phyloP scores from a whole-genome alignment of 345 rosid species.

The Populus davidiana region DNA sequence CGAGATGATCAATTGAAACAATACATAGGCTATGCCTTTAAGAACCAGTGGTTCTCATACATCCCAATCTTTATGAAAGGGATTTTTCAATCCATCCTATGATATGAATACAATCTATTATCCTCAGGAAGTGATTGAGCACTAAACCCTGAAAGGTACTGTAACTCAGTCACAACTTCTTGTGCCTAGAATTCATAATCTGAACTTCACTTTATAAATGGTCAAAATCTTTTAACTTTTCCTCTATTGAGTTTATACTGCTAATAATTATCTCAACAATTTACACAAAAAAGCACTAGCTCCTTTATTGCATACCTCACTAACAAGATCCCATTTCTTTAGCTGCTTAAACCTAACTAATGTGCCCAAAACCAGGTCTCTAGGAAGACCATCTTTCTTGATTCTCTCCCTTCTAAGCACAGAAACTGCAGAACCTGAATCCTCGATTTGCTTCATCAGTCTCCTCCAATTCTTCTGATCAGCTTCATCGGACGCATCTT shows the following conservation, averaged over 20 bases:
- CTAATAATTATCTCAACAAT: neutral
- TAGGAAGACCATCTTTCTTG: conserved; percentile 52
- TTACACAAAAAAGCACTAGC: conserved; percentile 4
- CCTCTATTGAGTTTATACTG: neutral
- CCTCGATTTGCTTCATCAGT: conserved; percentile 72
- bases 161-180: no score
- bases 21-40: no score
- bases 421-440: conserved; percentile 54
- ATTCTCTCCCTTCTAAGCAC: conserved; percentile 55
- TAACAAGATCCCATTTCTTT: conserved; percentile 77
- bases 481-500: conserved; percentile 67
- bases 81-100: no score
- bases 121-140: no score
- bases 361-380: conserved; percentile 74
- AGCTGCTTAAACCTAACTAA: conserved; percentile 90
- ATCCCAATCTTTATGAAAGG: no score
- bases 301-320: conserved; percentile 57
- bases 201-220: no score
- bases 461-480: conserved; percentile 83
- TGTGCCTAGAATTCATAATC: no score
- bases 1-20: no score
- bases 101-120: no score
- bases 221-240: neutral
- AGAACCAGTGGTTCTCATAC: no score
- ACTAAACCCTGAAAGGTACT: no score